phyloP scores from a whole-genome alignment of 169 alveolate genomes.

The Plasmodium knowlesi region DNA sequence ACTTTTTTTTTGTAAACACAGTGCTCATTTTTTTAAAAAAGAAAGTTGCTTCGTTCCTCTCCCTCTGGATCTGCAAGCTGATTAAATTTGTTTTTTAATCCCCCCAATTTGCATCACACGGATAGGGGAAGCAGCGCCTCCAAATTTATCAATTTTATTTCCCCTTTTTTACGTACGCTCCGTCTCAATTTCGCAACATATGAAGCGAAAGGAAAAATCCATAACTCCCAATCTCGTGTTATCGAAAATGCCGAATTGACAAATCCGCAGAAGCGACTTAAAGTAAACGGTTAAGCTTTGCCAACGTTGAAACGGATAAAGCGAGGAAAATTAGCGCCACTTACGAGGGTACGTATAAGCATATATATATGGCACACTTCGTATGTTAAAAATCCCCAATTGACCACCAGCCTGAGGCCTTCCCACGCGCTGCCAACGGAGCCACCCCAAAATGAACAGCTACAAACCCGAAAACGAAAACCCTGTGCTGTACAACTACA shows the following conservation, averaged over 20 bases:
- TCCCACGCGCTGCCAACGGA: neutral
- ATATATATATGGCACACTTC: neutral
- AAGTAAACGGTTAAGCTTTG: neutral
- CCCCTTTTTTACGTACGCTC: neutral
- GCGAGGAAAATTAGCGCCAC: neutral
- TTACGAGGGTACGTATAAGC: neutral
- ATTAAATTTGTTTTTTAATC: constrained; percentile 1
- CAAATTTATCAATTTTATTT: neutral
- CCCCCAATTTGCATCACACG: neutral
- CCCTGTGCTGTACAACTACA: constrained; percentile 43
- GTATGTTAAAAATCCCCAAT: neutral
- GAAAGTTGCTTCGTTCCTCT: neutral
- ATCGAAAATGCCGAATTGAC: neutral
- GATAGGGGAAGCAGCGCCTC: neutral
- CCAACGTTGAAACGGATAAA: neutral
- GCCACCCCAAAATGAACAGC: constrained; percentile 17
- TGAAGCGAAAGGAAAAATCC: neutral
- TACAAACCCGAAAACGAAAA: constrained; percentile 61
- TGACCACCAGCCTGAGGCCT: neutral
- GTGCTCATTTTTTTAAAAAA: neutral
- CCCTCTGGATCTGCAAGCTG: neutral
- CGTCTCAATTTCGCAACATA: neutral
- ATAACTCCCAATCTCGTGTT: neutral
- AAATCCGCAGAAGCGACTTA: neutral
- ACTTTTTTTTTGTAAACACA: neutral